These are phyloP conservation scores for Medicago arabica DNA, from an alignment of 306 rosid genomes.

Conservation along the genomic window DNA sequence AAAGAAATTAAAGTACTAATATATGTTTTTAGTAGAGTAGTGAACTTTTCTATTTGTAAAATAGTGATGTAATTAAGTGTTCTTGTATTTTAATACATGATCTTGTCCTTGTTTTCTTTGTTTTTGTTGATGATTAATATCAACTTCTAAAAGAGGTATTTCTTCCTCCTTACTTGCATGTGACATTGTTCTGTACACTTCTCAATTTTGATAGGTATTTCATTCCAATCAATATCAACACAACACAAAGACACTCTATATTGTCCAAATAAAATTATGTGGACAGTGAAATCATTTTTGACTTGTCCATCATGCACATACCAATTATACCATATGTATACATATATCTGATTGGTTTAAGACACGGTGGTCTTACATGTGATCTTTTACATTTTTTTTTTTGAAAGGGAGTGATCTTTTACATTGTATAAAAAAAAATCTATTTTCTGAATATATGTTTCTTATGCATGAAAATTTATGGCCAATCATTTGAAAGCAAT, in stretches of 20 bases:
- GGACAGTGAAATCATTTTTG: not conserved
- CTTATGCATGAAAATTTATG: not conserved
- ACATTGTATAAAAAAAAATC: not conserved
- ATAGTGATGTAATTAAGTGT: too few relatives aligned
- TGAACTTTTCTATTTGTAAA: too few relatives aligned
- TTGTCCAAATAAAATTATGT: not conserved
- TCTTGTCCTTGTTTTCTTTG: too few relatives aligned
- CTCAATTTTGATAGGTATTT: not conserved
- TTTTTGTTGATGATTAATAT: too few relatives aligned
- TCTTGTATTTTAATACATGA: too few relatives aligned
- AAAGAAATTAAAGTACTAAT: too few relatives aligned
- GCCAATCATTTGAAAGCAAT: not conserved
- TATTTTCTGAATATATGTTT: conserved; percentile 4
- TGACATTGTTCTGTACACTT: not conserved
- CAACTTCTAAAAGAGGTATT: too few relatives aligned
- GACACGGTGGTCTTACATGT: not conserved
- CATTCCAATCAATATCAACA: not conserved
- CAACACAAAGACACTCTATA: not conserved
- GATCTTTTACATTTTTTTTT: not conserved
- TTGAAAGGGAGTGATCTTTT: not conserved
- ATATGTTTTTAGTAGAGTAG: too few relatives aligned
- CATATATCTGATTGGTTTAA: not conserved
- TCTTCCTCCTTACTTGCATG: too few relatives aligned
- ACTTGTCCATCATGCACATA: not conserved
- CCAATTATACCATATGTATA: not conserved